Evolutionary conservation across 768 basidiomycete species (phyloP).

Genomic region (Austroboletus eburneus): DNA sequence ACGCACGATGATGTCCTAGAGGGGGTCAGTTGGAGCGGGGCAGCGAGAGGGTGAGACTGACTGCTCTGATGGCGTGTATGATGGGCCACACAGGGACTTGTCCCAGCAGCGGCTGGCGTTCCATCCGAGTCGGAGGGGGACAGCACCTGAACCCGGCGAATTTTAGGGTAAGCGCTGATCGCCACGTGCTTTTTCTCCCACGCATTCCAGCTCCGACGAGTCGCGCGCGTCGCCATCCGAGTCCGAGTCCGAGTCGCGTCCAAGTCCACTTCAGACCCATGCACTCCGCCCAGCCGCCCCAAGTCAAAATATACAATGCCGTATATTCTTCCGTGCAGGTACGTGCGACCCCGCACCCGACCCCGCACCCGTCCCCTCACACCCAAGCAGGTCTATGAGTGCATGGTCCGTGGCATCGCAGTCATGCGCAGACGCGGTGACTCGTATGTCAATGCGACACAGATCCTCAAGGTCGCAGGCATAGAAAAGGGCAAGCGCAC

Average conservation of each 20-base stretch:
- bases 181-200: conserved; percentile 15
- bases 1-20: conserved; percentile 60
- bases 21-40: neutral
- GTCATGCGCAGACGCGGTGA: conserved; percentile 96
- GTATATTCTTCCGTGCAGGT: conserved; percentile 90
- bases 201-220: conserved; percentile 32
- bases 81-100: conserved; percentile 74
- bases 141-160: too few relatives aligned
- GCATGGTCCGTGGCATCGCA: conserved; percentile 96
- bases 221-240: too few relatives aligned
- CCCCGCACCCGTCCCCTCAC: neutral
- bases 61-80: conserved; percentile 72
- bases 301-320: conserved; percentile 88
- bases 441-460: conserved; percentile 97
- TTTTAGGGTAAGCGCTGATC: neutral
- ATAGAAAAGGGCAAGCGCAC: conserved; percentile 95
- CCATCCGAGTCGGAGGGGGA: too few relatives aligned
- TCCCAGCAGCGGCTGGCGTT: conserved; percentile 39
- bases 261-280: conserved; percentile 22
- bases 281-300: conserved; percentile 40
- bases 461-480: conserved; percentile 98
- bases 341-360: neutral
- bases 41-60: conserved; percentile 19
- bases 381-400: conserved; percentile 80
- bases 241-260: conserved; percentile 31